A percentile compares a stretch with the other conserved stretches of the same genome.
phyloP scores from a whole-genome alignment of 176 grass and related monocot species.

The Otatea glauca region DNA sequence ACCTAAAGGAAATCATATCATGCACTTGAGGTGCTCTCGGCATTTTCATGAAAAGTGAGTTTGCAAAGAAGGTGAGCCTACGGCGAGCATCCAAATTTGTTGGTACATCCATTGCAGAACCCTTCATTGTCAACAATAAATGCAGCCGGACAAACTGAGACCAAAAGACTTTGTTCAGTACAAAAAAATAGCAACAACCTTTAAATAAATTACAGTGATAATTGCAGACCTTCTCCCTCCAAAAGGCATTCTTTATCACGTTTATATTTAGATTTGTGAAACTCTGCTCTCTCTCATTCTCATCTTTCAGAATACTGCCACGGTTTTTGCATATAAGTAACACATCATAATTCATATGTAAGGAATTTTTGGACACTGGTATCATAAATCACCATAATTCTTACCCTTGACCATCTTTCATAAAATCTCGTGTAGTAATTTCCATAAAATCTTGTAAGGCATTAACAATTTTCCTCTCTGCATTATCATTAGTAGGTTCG shows the following conservation, averaged over 20 bases:
- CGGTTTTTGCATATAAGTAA: conserved; percentile 37
- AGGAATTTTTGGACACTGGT: neutral
- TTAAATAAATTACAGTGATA: conserved; percentile 17
- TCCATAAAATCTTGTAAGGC: conserved; percentile 81
- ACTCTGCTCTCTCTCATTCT: conserved; percentile 52
- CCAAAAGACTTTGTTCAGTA: conserved; percentile 40
- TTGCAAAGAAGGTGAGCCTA: conserved; percentile 78
- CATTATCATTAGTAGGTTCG: conserved; percentile 43
- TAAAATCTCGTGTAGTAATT: conserved; percentile 70
- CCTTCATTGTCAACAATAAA: conserved; percentile 72
- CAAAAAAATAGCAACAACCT: conserved; percentile 17
- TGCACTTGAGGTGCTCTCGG: conserved; percentile 62
- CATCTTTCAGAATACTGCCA: conserved; percentile 51
- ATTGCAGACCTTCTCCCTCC: conserved; percentile 69
- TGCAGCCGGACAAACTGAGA: conserved; percentile 62
- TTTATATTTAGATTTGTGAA: conserved; percentile 54
- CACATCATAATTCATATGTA: conserved; percentile 15
- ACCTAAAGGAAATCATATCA: conserved; percentile 82
- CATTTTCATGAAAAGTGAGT: conserved; percentile 84
- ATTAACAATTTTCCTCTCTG: conserved; percentile 57
- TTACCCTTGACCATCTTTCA: conserved; percentile 58
- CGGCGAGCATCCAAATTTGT: conserved; percentile 84
- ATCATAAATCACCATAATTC: conserved; percentile 9
- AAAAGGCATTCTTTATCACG: conserved; percentile 38
- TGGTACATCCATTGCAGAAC: conserved; percentile 73